Evolutionary conservation across 768 basidiomycete species (phyloP).

Genomic region (Mrakia gelida): DNA sequence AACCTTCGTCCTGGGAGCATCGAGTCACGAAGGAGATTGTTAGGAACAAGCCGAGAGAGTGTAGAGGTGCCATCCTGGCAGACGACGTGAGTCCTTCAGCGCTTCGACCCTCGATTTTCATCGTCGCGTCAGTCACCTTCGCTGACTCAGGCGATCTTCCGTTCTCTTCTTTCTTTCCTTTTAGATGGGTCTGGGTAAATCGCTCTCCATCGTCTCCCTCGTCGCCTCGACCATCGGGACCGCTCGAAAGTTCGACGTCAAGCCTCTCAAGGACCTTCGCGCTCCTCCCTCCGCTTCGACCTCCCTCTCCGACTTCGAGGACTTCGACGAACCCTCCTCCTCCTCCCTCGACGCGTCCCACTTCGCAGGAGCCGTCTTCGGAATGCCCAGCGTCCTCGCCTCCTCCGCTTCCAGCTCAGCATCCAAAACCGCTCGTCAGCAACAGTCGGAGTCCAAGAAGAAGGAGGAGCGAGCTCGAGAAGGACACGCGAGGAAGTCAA

Average conservation of each 20-base stretch:
- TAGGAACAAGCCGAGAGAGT: conserved; percentile 49
- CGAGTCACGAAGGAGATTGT: conserved; percentile 73
- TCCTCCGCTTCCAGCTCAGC: conserved; percentile 3
- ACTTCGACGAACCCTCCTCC: conserved; percentile 35
- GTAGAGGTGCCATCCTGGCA: conserved; percentile 86
- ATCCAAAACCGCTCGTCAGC: conserved; percentile 46
- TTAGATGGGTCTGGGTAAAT: conserved; percentile 97
- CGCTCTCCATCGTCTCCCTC: conserved; percentile 88
- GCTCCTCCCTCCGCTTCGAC: conserved; percentile 17
- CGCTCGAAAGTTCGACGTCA: conserved; percentile 61
- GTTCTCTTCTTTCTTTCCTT: conserved; percentile 1
- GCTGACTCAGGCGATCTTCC: background rate
- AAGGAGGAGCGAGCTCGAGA: conserved; percentile 74
- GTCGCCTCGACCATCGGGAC: conserved; percentile 77
- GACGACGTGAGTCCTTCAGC: conserved; percentile 76
- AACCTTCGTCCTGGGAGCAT: conserved; percentile 62
- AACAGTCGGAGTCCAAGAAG: conserved; percentile 59
- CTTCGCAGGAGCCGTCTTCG: conserved; percentile 76
- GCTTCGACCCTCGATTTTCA: background rate
- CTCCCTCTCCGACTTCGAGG: conserved; percentile 25
- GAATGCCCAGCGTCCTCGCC: conserved; percentile 56
- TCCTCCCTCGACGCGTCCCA: conserved; percentile 52
- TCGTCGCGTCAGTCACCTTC: background rate
- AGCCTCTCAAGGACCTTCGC: conserved; percentile 48
- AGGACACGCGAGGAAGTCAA: conserved; percentile 36